These are phyloP conservation scores for Penicillium fimorum DNA, from an alignment of 495 filamentous ascomycete species.

Conservation along the genomic window DNA sequence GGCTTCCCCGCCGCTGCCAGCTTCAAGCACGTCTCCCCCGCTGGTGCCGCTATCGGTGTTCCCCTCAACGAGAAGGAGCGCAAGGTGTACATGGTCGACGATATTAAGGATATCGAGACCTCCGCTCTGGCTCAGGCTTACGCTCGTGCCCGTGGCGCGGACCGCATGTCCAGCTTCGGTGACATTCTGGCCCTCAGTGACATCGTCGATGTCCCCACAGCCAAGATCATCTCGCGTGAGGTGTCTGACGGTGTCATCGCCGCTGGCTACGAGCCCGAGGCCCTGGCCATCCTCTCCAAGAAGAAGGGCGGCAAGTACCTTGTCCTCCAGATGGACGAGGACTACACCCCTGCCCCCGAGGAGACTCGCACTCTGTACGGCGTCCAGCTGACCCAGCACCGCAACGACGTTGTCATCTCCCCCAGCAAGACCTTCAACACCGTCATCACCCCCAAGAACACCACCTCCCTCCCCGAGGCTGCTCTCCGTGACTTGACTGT, in stretches of 20 bases:
- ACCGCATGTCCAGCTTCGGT: slow-evolving; percentile 96
- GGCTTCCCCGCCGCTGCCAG: slow-evolving; percentile 89
- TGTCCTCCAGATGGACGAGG: slow-evolving; percentile 88
- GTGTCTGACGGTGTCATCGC: slow-evolving; percentile 97
- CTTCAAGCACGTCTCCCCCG: slow-evolving; percentile 99
- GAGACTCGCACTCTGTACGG: slow-evolving; percentile 89
- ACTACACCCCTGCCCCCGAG: slow-evolving; percentile 70
- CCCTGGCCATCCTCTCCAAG: slow-evolving; percentile 88
- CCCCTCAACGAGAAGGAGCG: slow-evolving; percentile 81
- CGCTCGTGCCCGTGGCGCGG: slow-evolving; percentile 88
- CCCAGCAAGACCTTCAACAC: slow-evolving; percentile 78
- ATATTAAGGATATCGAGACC: slow-evolving; percentile 81
- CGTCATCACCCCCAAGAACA: slow-evolving; percentile 81
- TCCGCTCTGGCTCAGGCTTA: slow-evolving; percentile 91
- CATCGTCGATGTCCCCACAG: slow-evolving; percentile 83
- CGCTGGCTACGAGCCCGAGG: slow-evolving; percentile 76
- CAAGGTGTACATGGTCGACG: slow-evolving; percentile 97
- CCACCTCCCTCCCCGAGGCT: slow-evolving; percentile 66
- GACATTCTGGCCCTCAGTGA: slow-evolving; percentile 93
- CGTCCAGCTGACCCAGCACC: slow-evolving; percentile 78
- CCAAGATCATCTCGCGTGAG: slow-evolving; percentile 95
- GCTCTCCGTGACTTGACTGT: slow-evolving; percentile 90
- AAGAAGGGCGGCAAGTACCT: slow-evolving; percentile 99
- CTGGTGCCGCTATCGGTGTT: slow-evolving; percentile 89
- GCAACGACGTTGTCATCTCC: slow-evolving; percentile 85